Evolutionary conservation across 805 yeast genomes (phyloP).

Genomic region (Ogataea angusta): DNA sequence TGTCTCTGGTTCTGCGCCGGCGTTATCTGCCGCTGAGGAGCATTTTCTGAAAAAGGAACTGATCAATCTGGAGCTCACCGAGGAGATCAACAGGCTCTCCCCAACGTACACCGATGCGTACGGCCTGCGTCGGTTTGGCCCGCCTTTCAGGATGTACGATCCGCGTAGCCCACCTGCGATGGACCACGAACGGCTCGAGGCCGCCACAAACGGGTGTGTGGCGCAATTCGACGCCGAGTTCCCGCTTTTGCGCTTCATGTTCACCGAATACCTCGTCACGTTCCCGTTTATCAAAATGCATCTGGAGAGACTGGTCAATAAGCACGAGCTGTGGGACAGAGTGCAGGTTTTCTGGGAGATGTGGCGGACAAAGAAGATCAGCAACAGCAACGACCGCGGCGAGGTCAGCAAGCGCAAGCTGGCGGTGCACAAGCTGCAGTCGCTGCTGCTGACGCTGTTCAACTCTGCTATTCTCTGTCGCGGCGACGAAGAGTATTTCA

Average conservation of each 20-base stretch:
- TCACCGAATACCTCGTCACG: constrained; percentile 56
- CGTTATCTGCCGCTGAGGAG: constrained; percentile 63
- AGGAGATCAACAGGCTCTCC: constrained; percentile 56
- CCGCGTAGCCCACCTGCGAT: constrained; percentile 35
- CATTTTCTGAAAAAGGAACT: constrained; percentile 86
- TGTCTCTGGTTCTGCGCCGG: background rate
- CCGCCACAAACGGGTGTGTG: constrained; percentile 16
- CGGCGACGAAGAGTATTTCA: constrained; percentile 50
- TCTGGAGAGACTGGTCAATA: constrained; percentile 17
- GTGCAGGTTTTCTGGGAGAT: constrained; percentile 81
- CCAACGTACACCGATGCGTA: constrained; percentile 48
- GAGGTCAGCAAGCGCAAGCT: constrained; percentile 70
- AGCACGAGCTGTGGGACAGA: constrained; percentile 65
- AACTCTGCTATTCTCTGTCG: constrained; percentile 70
- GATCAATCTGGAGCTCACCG: constrained; percentile 54
- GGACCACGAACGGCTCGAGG: constrained; percentile 15
- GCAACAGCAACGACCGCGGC: constrained; percentile 71
- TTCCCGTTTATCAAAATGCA: constrained; percentile 75
- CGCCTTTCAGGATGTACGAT: constrained; percentile 59
- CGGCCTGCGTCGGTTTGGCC: constrained; percentile 69
- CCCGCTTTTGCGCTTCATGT: constrained; percentile 68
- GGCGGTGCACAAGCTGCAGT: constrained; percentile 56
- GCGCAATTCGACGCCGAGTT: constrained; percentile 38
- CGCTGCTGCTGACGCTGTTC: constrained; percentile 62
- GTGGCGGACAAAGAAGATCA: constrained; percentile 67